These are phyloP conservation scores for Cercospora citrullina DNA, from an alignment of 2,329 filamentous ascomycete species.

Conservation along the genomic window DNA sequence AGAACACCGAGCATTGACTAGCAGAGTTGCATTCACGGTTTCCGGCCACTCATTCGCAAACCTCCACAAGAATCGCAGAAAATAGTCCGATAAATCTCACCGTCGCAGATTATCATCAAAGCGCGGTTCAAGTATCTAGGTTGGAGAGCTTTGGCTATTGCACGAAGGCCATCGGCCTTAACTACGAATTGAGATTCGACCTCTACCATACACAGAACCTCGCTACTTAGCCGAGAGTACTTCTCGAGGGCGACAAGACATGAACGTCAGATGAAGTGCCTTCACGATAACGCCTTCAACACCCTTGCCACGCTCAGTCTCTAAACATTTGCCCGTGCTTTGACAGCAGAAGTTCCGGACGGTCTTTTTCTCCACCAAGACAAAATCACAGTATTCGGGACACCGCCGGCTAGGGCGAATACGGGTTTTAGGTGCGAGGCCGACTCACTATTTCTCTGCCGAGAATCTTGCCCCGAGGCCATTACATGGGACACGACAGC, in stretches of 20 bases:
- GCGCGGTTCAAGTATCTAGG: not conserved
- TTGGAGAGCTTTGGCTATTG: not conserved
- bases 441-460: not conserved
- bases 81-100: not conserved
- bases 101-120: not conserved
- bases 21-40: not conserved
- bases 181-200: not conserved
- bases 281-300: not conserved
- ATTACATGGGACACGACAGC: not conserved
- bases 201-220: not conserved
- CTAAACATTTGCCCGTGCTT: not conserved
- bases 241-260: not conserved
- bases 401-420: not conserved
- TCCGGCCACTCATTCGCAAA: not conserved
- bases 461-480: not conserved
- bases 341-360: not conserved
- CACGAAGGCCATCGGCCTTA: not conserved
- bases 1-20: not conserved
- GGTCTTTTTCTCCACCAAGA: not conserved
- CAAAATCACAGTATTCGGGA: not conserved
- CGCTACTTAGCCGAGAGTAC: not conserved
- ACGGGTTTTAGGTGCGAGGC: not conserved
- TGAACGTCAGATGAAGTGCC: not conserved
- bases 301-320: not conserved
- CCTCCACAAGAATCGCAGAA: not conserved